phyloP scores from a whole-genome alignment of 345 rosid genomes.

The Hypericum perforatum region DNA sequence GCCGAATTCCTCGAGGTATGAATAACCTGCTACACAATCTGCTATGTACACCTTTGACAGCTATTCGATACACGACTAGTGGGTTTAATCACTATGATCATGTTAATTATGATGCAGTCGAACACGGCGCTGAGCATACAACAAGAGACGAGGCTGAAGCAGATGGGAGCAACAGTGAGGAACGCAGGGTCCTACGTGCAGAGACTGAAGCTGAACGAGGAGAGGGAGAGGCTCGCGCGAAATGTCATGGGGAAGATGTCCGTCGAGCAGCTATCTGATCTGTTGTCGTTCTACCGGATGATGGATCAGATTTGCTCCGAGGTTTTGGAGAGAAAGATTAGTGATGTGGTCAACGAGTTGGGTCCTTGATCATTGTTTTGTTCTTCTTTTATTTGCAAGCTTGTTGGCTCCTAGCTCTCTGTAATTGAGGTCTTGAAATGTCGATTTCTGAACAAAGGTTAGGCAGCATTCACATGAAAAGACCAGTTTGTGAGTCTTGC shows the following conservation, averaged over 20 bases:
- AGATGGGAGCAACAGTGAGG: conserved; percentile 94
- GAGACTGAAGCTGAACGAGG: conserved; percentile 51
- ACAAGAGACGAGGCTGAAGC: conserved; percentile 77
- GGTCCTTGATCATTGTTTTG: no score
- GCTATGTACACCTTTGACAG: no score
- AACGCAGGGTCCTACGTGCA: conserved; percentile 54
- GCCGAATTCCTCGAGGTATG: conserved; percentile 74
- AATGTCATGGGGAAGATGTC: conserved; percentile 63
- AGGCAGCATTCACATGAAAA: no score
- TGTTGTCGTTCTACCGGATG: conserved; percentile 62
- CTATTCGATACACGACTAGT: no score
- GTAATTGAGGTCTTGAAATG: no score
- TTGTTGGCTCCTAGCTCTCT: no score
- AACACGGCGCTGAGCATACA: conserved; percentile 56
- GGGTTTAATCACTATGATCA: no score
- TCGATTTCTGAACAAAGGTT: no score
- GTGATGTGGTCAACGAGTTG: conserved; percentile 29
- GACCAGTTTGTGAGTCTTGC: no score
- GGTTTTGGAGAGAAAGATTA: conserved; percentile 31
- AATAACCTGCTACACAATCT: no score
- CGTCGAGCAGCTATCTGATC: conserved; percentile 59
- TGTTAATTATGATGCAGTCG: conserved; percentile 31
- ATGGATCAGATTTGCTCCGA: conserved; percentile 48
- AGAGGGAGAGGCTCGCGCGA: conserved; percentile 54
- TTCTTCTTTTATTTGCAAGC: no score